phyloP scores from a whole-genome alignment of 768 basidiomycete genomes.

The Crucibulum laeve region DNA sequence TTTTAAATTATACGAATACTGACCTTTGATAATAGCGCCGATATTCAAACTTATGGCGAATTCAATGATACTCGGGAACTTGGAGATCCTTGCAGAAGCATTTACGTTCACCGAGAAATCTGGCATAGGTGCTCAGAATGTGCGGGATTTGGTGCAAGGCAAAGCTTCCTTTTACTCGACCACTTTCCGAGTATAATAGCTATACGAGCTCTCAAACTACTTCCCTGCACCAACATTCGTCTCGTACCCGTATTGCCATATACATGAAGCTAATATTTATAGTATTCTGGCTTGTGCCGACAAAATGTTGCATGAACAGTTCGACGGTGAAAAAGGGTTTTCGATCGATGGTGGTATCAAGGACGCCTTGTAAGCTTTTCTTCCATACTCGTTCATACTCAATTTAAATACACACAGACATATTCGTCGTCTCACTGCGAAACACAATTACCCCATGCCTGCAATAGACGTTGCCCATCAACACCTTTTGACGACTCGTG shows the following conservation, averaged over 20 bases:
- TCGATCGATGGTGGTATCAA: constrained; percentile 85
- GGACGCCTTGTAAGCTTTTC: constrained; percentile 55
- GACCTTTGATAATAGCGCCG: constrained; percentile 38
- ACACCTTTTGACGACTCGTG: constrained; percentile 75
- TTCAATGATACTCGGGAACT: constrained; percentile 66
- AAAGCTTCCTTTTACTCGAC: constrained; percentile 1
- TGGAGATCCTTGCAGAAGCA: constrained; percentile 80
- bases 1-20: background rate
- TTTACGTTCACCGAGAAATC: constrained; percentile 83
- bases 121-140: constrained; percentile 64
- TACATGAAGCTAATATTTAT: constrained; percentile 16
- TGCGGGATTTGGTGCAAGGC: constrained; percentile 59
- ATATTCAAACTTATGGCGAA: constrained; percentile 81
- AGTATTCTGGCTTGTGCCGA: constrained; percentile 57
- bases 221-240: constrained; percentile 60
- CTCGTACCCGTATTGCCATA: too few relatives aligned
- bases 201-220: constrained; percentile 44
- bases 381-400: constrained; percentile 1
- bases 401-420: constrained; percentile 34
- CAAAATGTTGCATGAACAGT: constrained; percentile 70
- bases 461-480: constrained; percentile 68
- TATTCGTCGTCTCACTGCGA: constrained; percentile 64
- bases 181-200: background rate
- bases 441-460: constrained; percentile 69
- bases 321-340: constrained; percentile 74